These are phyloP conservation scores for Apiospora phragmitis DNA, from an alignment of 2,329 filamentous ascomycete species.

Conservation along the genomic window DNA sequence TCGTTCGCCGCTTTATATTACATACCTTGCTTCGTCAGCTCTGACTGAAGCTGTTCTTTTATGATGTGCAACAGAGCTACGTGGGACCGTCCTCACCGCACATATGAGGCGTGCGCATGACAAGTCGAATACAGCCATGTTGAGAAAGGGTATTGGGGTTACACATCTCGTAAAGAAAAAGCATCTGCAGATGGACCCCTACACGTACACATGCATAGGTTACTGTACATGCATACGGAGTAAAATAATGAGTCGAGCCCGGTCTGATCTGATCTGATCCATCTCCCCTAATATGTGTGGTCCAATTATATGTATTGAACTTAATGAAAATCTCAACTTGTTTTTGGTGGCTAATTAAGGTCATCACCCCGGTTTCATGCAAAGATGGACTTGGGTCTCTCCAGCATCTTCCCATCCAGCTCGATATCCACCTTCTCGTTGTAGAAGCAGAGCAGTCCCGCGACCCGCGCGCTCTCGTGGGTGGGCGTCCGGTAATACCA, in stretches of 20 bases:
- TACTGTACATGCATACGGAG: neutral
- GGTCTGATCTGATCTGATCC: neutral
- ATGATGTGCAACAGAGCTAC: neutral
- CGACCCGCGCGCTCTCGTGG: slow-evolving; percentile 54
- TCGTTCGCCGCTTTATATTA: neutral
- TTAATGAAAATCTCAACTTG: neutral
- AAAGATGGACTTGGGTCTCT: slow-evolving; percentile 30
- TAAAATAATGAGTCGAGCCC: neutral
- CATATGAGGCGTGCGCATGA: neutral
- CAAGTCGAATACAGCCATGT: neutral
- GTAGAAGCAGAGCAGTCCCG: slow-evolving; percentile 63
- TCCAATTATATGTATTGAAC: neutral
- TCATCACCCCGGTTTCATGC: slow-evolving; percentile 13
- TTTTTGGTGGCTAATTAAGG: neutral
- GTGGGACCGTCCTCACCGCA: neutral
- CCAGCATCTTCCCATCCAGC: slow-evolving; percentile 48
- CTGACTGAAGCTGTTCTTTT: neutral
- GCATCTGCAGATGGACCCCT: neutral
- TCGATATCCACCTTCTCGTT: slow-evolving; percentile 68
- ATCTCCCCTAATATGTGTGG: neutral
- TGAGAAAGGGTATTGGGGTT: neutral
- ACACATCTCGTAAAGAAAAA: no score
- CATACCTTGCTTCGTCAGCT: neutral
- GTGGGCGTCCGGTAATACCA: slow-evolving; percentile 65
- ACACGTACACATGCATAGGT: neutral